Conservation (phyloP, 1,284 basidiomycete genomes). For the Ceratobasidium sp. region DNA sequence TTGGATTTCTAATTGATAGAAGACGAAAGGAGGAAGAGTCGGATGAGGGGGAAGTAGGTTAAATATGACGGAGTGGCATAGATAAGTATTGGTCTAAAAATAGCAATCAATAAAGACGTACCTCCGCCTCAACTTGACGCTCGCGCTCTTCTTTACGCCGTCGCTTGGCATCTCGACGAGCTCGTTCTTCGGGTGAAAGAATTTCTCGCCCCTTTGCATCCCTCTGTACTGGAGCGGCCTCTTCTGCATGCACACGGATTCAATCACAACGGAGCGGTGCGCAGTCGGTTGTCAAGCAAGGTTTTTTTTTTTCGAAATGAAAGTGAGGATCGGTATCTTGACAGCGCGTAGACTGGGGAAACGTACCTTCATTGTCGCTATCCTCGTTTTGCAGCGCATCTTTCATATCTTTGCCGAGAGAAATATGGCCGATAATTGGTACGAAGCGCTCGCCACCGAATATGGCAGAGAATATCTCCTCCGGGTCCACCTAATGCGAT, state of each 20-base stretch:
- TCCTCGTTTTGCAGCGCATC: constrained; percentile 90
- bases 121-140: constrained; percentile 76
- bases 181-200: constrained; percentile 85
- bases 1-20: constrained; percentile 74
- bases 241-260: constrained; percentile 47
- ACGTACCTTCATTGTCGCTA: constrained; percentile 65
- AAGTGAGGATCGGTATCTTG: constrained; percentile 3
- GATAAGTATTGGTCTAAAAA: constrained; percentile 2
- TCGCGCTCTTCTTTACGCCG: constrained; percentile 83
- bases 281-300: background rate
- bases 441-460: constrained; percentile 90
- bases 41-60: too few relatives aligned
- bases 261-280: background rate
- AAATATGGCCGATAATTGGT: constrained; percentile 86
- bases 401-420: constrained; percentile 96
- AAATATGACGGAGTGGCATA: background rate
- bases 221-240: constrained; percentile 59
- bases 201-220: constrained; percentile 79
- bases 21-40: background rate
- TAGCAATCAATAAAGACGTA: constrained; percentile 55
- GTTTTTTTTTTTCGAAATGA: background rate
- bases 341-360: background rate
- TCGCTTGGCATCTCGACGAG: constrained; percentile 80
- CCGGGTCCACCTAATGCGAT: constrained; percentile 68
- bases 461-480: constrained; percentile 93